Base-by-base conservation (phyloP, 2,329 filamentous ascomycete species). In the Achaetomium macrosporum region DNA sequence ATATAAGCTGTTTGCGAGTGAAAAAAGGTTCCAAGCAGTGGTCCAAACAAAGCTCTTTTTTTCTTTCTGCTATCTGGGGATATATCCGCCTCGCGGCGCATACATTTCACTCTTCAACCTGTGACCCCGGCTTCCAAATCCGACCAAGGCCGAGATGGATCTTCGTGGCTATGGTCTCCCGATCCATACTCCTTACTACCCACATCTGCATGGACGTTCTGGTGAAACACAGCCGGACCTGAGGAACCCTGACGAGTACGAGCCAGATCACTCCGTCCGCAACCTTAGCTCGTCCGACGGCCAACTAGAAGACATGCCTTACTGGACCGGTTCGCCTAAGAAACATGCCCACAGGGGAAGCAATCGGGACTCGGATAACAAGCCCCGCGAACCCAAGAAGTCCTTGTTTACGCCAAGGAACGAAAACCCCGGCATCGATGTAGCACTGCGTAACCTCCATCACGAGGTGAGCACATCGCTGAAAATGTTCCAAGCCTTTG, bases 391-490 rank as follows among this genome's bases (percentile, higher is more conserved):
- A 15, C 17, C 7, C 42, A 56, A 40, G n/a, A 55, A 46, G 6
- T 39, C 42, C 13, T n/a, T 19, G 30, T 12, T 12, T 31, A 50
- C 16, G 20, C 20, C 35, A 6, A 16, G 19, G 20, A 46, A 51
- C 35, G 31, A 47, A 16, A 46, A 46, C 39, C 51, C 50, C 20
- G 46, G 51, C 25, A 52, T 56, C 30, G 53, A 55, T 10, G 30
- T 50, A 5, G 50, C 54, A 3, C 41, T 61, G 16, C 56, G 56
- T 1, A 55, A 48, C 37, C 50, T 61, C 13, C 15, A 37, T 19
- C 42, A 55, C 30, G 58, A 57, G 39, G 20, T 55, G 15, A 15
- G 4, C 33, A 15, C 35, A 13, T 54, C 54, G 16, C 44, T 56
- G 9, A 50, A 33, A 15, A 17, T 53, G 39, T 56, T 53, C 11